Conservation (phyloP, 2,329 filamentous ascomycete species). For the Trichothecium sympodiale region DNA sequence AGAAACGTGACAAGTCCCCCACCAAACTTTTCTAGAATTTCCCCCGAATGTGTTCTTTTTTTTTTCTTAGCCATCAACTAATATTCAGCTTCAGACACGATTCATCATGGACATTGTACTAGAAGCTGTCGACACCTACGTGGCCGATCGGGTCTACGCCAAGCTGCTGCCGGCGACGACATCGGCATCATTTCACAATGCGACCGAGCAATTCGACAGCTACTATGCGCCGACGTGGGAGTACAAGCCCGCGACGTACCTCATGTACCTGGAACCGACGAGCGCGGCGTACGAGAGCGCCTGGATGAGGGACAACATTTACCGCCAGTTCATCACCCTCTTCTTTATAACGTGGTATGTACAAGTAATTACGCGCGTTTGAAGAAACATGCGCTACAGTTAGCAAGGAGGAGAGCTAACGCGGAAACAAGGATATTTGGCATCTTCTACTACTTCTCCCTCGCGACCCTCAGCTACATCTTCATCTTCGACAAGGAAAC, state of each 20-base stretch:
- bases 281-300: slow-evolving; percentile 13
- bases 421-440: slow-evolving; percentile 5
- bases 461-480: slow-evolving; percentile 60
- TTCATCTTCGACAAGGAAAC: slow-evolving; percentile 44
- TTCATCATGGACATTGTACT: slow-evolving; percentile 90
- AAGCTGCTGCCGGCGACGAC: slow-evolving; percentile 47
- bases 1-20: no score
- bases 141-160: slow-evolving; percentile 73
- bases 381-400: neutral
- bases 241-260: slow-evolving; percentile 56
- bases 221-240: slow-evolving; percentile 36
- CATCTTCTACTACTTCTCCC: slow-evolving; percentile 47
- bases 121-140: slow-evolving; percentile 68
- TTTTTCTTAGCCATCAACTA: no score
- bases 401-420: slow-evolving; percentile 13
- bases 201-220: slow-evolving; percentile 44
- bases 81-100: no score
- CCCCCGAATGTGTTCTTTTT: no score
- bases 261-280: slow-evolving; percentile 6
- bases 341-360: slow-evolving; percentile 25
- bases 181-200: slow-evolving; percentile 19
- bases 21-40: no score
- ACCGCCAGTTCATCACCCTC: slow-evolving; percentile 26
- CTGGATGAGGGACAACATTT: slow-evolving; percentile 28
- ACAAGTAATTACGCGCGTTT: neutral